A percentile compares a stretch with the other conserved stretches of the same genome.
These are phyloP conservation scores for Pichia kudriavzevii DNA, from an alignment of 1,139 yeast genomes.

Conservation along the genomic window DNA sequence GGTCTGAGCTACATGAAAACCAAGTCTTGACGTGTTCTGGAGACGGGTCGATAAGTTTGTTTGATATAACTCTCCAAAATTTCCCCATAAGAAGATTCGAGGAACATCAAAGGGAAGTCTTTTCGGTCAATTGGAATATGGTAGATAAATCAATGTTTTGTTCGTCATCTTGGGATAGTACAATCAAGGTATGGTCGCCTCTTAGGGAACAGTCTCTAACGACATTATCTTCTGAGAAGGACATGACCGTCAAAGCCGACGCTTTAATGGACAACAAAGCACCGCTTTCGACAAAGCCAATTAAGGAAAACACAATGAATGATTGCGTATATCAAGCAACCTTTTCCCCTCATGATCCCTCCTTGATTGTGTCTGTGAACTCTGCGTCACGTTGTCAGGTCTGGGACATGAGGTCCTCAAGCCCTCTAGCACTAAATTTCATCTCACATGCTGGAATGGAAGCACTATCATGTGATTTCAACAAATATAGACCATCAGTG, in stretches of 20 bases:
- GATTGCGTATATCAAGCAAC: constrained; percentile 72
- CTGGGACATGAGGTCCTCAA: constrained; percentile 76
- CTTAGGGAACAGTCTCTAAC: constrained; percentile 48
- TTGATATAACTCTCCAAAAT: constrained; percentile 59
- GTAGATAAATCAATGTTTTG: constrained; percentile 67
- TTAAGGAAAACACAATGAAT: constrained; percentile 29
- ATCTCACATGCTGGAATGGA: constrained; percentile 78
- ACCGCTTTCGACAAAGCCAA: constrained; percentile 21
- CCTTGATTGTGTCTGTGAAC: constrained; percentile 62
- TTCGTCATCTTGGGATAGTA: constrained; percentile 89
- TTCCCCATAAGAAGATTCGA: constrained; percentile 72
- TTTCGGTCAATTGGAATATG: constrained; percentile 79
- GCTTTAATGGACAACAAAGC: constrained; percentile 17
- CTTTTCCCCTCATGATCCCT: constrained; percentile 82
- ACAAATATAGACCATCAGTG: constrained; percentile 72
- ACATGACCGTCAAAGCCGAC: constrained; percentile 27
- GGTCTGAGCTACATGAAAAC: constrained; percentile 89
- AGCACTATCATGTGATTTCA: constrained; percentile 77
- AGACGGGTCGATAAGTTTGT: constrained; percentile 79
- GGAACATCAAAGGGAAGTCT: constrained; percentile 84
- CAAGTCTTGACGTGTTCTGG: constrained; percentile 81
- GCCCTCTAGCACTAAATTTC: constrained; percentile 53
- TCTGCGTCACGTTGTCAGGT: constrained; percentile 72
- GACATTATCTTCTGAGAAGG: constrained; percentile 45
- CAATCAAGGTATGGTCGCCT: constrained; percentile 69